Evolutionary conservation across 768 basidiomycete species (phyloP), one percentile per base, ranked within the genome.

Genomic region (Leccinum obscurum): DNA sequence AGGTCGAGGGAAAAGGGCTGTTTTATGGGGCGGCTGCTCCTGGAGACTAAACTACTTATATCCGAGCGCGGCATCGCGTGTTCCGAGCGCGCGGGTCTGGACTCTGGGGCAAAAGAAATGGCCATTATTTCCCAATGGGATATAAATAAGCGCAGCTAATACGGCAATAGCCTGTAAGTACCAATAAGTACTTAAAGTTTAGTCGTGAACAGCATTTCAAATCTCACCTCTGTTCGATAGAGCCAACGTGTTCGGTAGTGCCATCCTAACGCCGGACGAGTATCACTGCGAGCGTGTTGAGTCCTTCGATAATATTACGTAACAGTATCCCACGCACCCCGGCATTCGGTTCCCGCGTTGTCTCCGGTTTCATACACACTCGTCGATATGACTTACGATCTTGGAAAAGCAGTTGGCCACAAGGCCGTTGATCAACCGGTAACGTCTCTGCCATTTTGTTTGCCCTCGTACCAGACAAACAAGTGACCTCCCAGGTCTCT

Each of bases 321-420:
- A 56, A 56, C 6, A 1, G 6, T 28, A 50, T 22, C 44, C 44
- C 44, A 46, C 44, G 20, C 11, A 14, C 11, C 2, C 37, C 37
- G 32, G 13, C 28, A 56, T 14, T 17, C 55, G 30, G 11, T 10
- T 26, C n/a, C n/a, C n/a, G 22, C 11, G 13, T 37, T n/a, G n/a
- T 15, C 9, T 34, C 51, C 34, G n/a, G 24, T 52, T 24, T 48
- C 48, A 30, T 11, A 14, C n/a, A 14, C n/a, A 4, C 11, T 22
- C 20, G 46, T 41, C 46, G 10, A 52, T 4, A 86, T 86, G 84
- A 75, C 80, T 49, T 74, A 76, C 60, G 85, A 90, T 71, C 83
- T 92, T 26, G 79, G 78, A 3, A 81, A 86, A 75, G 85, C 89
- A 24, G 82, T 92, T 51, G 91, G 90, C 9, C 76, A 78, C 66